Evolutionary conservation across 805 yeast genomes (phyloP).

Genomic region (Yarrowia sp.): DNA sequence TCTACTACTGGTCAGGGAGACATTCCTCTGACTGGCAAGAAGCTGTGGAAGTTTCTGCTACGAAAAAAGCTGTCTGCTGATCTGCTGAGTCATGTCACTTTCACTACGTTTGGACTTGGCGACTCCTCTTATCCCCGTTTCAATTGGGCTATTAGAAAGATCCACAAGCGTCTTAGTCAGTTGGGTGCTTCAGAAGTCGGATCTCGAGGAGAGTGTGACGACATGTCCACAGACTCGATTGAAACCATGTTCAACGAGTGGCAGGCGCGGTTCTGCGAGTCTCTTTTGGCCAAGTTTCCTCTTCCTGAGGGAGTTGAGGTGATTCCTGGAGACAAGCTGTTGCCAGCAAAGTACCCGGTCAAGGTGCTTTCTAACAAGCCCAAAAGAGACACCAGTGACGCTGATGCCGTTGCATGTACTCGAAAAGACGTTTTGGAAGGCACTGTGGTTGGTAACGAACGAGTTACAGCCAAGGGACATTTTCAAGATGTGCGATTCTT

Average conservation of each 20-base stretch:
- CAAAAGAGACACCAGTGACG: conserved; percentile 34
- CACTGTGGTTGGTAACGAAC: conserved; percentile 46
- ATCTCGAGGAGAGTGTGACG: conserved; percentile 85
- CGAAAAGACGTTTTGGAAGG: conserved; percentile 43
- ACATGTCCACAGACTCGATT: conserved; percentile 62
- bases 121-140: conserved; percentile 87
- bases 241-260: conserved; percentile 78
- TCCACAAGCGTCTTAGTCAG: conserved; percentile 74
- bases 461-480: conserved; percentile 70
- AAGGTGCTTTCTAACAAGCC: conserved; percentile 35
- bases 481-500: conserved; percentile 86
- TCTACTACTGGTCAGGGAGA: conserved; percentile 97
- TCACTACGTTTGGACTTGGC: conserved; percentile 86
- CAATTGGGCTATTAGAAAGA: conserved; percentile 81
- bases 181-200: conserved; percentile 75
- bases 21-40: conserved; percentile 70
- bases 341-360: conserved; percentile 28
- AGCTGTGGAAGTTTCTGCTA: conserved; percentile 71
- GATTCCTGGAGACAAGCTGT: conserved; percentile 32
- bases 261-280: conserved; percentile 50
- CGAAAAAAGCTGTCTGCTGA: conserved; percentile 60
- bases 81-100: conserved; percentile 55
- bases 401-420: conserved; percentile 33
- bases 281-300: conserved; percentile 33
- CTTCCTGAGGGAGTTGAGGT: conserved; percentile 31